Evolutionary conservation across 768 basidiomycete species (phyloP).

Genomic region (Lactarius tabidus): DNA sequence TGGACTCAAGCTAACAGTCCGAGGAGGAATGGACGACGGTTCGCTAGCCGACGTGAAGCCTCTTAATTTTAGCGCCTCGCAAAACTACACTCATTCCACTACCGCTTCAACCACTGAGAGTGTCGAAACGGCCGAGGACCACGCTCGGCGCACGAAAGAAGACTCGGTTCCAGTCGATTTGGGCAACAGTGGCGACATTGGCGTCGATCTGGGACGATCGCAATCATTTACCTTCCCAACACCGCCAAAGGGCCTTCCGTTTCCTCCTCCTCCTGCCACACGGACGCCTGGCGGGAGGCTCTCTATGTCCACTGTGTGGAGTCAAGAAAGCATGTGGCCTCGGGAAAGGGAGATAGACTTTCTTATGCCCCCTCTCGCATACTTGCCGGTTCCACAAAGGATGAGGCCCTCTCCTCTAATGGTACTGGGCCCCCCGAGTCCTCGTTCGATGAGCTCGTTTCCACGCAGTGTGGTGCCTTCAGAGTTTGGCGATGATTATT

Average conservation of each 20-base stretch:
- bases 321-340: conserved; percentile 21
- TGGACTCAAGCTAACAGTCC: background rate
- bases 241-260: background rate
- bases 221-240: background rate
- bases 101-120: background rate
- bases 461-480: conserved; percentile 17
- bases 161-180: background rate
- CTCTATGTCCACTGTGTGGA: conserved; percentile 19
- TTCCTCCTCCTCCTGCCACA: background rate
- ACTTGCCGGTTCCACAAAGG: conserved; percentile 4
- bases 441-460: conserved; percentile 13
- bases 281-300: background rate
- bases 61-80: background rate
- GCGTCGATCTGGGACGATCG: background rate
- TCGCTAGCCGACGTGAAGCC: background rate
- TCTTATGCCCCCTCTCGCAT: conserved; percentile 9
- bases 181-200: background rate
- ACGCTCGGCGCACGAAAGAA: background rate
- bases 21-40: background rate
- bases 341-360: conserved; percentile 8
- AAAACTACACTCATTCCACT: background rate
- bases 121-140: background rate
- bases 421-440: background rate
- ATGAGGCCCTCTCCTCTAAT: background rate
- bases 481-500: conserved; percentile 14